A percentile compares a stretch with the other conserved stretches of the same genome.
phyloP scores from a whole-genome alignment of 2,329 filamentous ascomycete species.

The Talaromyces funiculosus region DNA sequence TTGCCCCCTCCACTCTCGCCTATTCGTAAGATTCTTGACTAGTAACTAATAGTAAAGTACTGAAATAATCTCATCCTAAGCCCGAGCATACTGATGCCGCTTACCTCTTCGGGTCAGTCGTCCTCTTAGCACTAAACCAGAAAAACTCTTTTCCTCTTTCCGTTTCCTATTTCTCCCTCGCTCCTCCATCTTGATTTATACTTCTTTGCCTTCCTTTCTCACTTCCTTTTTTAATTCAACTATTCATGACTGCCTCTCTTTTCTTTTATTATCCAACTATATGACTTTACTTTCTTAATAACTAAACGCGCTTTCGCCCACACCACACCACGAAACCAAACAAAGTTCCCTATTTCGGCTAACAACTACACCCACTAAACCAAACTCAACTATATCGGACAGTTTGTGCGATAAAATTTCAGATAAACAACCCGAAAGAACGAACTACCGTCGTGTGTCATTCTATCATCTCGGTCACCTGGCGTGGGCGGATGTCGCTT shows the following conservation, averaged over 20 bases:
- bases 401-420: neutral
- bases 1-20: conserved; percentile 5
- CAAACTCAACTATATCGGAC: conserved; percentile 7
- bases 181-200: conserved; percentile 16
- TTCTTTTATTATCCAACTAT: conserved; percentile 13
- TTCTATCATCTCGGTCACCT: conserved; percentile 7
- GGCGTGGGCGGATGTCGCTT: conserved; percentile 37
- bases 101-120: conserved; percentile 15
- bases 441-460: neutral
- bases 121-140: neutral
- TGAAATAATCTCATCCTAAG: neutral
- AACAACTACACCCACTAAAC: conserved; percentile 3
- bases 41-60: neutral
- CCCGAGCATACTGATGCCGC: neutral
- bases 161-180: conserved; percentile 13
- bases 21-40: neutral
- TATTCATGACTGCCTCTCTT: conserved; percentile 15
- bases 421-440: conserved; percentile 2
- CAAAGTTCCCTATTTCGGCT: conserved; percentile 5
- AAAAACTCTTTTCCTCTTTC: conserved; percentile 8
- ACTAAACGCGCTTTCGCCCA: conserved; percentile 30
- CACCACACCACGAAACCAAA: conserved; percentile 22
- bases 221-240: conserved; percentile 10
- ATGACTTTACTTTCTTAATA: conserved; percentile 15
- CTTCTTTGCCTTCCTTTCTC: conserved; percentile 19